Evolutionary conservation across 306 rosid species (phyloP).

Genomic region (Casuarina glauca): DNA sequence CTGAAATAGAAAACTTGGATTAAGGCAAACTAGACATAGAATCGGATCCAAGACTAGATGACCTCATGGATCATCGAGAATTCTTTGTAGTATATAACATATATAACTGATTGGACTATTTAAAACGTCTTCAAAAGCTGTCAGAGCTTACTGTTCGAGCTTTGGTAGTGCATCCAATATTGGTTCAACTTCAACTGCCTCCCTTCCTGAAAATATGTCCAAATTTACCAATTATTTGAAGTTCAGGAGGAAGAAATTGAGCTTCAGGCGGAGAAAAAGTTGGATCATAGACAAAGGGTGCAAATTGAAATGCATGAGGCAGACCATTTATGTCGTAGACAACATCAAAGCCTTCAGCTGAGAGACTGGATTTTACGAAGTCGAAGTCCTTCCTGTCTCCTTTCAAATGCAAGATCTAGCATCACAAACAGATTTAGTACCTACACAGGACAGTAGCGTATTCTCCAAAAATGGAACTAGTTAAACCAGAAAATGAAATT

Average conservation of each 20-base stretch:
- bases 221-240: constrained; percentile 13
- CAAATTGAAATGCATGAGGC: constrained; percentile 18
- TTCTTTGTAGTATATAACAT: background rate
- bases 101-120: constrained; percentile 5
- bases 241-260: constrained; percentile 3
- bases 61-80: background rate
- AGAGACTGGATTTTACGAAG: constrained; percentile 84
- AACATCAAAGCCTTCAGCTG: constrained; percentile 83
- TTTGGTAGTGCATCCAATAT: constrained; percentile 87
- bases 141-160: constrained; percentile 73
- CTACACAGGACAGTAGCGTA: background rate
- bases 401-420: constrained; percentile 85
- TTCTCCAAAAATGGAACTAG: background rate
- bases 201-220: constrained; percentile 65
- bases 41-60: background rate
- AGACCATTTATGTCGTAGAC: constrained; percentile 94
- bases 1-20: background rate
- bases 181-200: constrained; percentile 87
- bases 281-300: constrained; percentile 5
- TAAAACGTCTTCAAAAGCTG: constrained; percentile 7
- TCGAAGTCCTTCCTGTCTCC: constrained; percentile 91
- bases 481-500: background rate
- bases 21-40: background rate
- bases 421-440: constrained; percentile 8
- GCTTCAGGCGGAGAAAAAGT: background rate